A percentile compares a stretch with the other conserved stretches of the same genome.
phyloP scores from a whole-genome alignment of 2,329 filamentous ascomycete species.

The Talaromyces sp. region DNA sequence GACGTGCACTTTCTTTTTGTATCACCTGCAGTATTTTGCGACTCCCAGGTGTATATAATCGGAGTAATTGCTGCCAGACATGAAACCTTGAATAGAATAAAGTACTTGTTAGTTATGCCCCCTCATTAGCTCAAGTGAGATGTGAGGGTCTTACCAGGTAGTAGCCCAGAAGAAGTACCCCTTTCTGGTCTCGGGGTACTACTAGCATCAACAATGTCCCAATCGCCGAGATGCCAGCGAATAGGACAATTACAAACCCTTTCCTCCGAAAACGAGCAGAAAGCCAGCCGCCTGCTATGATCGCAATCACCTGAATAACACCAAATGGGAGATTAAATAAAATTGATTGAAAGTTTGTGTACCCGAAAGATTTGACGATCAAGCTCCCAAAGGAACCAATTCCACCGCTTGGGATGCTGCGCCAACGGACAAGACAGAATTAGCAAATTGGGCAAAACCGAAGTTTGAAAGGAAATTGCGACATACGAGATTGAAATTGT shows the following conservation, averaged over 20 bases:
- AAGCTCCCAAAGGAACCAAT: conserved; percentile 45
- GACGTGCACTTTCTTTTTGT: conserved; percentile 43
- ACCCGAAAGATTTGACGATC: conserved; percentile 48
- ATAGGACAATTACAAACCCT: conserved; percentile 46
- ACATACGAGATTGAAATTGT: conserved; percentile 29
- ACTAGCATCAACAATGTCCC: conserved; percentile 55
- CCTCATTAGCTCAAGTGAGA: no score
- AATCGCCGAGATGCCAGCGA: conserved; percentile 43
- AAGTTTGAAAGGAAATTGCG: no score
- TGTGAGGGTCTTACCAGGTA: conserved; percentile 52
- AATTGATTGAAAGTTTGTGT: conserved; percentile 43
- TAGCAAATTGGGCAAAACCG: no score
- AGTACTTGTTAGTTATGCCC: no score
- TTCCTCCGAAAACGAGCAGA: conserved; percentile 49
- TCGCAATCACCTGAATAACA: conserved; percentile 41
- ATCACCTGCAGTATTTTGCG: conserved; percentile 42
- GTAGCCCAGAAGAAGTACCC: conserved; percentile 54
- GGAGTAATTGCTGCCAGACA: conserved; percentile 40
- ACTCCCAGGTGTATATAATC: conserved; percentile 40
- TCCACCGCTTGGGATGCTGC: conserved; percentile 43
- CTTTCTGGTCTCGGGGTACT: conserved; percentile 51
- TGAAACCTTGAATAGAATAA: no score
- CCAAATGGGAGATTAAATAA: conserved; percentile 49
- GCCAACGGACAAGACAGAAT: no score
- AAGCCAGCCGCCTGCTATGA: conserved; percentile 40